Evolutionary conservation across 257 asterid genomes (phyloP).

Genomic region (Plantago ovata): DNA sequence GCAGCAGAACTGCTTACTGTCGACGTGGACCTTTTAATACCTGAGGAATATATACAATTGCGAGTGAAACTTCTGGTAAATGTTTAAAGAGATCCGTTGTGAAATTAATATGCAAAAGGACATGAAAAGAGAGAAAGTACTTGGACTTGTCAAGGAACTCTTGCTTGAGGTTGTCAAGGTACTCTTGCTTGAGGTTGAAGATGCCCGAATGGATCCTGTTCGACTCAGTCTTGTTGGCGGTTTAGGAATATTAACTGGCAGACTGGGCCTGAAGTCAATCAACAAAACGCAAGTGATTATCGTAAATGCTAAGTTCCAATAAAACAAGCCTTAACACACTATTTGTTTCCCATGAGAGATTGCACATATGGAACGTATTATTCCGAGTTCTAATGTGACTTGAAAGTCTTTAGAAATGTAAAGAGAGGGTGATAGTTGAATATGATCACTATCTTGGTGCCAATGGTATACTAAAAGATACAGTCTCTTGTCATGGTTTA

Average conservation of each 20-base stretch:
- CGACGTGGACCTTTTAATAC: constrained; percentile 38
- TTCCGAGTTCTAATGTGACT: not conserved
- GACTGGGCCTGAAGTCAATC: constrained; percentile 38
- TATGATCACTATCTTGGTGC: not conserved
- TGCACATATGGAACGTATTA: not conserved
- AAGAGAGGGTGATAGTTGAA: not conserved
- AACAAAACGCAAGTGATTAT: constrained; percentile 11
- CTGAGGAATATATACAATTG: constrained; percentile 32
- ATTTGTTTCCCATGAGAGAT: not conserved
- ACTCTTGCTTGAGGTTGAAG: constrained; percentile 42
- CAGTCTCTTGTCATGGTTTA: constrained; percentile 8
- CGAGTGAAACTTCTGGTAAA: constrained; percentile 4
- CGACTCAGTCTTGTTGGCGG: constrained; percentile 49
- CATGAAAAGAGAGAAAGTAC: constrained; percentile 32
- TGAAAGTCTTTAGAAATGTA: not conserved
- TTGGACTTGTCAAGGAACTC: constrained; percentile 56
- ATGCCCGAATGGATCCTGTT: constrained; percentile 44
- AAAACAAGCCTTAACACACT: not conserved
- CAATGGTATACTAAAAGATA: constrained; percentile 1
- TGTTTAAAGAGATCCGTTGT: not conserved
- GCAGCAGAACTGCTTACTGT: constrained; percentile 45
- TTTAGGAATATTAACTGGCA: constrained; percentile 52
- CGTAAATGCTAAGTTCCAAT: constrained; percentile 1
- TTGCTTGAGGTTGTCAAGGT: constrained; percentile 53
- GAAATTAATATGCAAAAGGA: not conserved